A percentile compares a stretch with the other conserved stretches of the same genome.
phyloP scores from a whole-genome alignment of 768 basidiomycete species.

The Boletus pseudopeckii region DNA sequence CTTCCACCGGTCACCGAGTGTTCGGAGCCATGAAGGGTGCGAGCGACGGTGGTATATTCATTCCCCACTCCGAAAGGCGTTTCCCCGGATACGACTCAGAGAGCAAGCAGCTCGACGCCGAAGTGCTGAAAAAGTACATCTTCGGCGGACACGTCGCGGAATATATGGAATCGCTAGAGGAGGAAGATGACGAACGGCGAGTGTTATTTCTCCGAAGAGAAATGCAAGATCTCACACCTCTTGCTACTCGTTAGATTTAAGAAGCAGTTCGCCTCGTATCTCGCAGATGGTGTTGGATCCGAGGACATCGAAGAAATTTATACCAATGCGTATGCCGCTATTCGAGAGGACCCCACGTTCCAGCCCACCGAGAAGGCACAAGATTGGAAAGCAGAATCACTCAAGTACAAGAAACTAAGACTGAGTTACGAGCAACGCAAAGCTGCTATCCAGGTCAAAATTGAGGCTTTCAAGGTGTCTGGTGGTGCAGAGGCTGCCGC shows the following conservation, averaged over 20 bases:
- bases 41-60: conserved; percentile 94
- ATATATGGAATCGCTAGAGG: conserved; percentile 99
- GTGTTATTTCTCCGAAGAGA: conserved; percentile 18
- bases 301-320: conserved; percentile 98
- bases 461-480: conserved; percentile 82
- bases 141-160: conserved; percentile 96
- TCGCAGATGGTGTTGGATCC: conserved; percentile 91
- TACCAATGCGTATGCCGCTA: conserved; percentile 88
- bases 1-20: conserved; percentile 94
- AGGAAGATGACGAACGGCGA: conserved; percentile 97
- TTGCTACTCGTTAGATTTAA: conserved; percentile 65
- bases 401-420: conserved; percentile 64
- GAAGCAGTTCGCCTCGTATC: conserved; percentile 94
- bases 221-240: conserved; percentile 1
- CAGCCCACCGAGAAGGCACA: conserved; percentile 83
- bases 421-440: conserved; percentile 77
- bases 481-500: conserved; percentile 45
- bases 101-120: conserved; percentile 87
- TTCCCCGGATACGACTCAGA: conserved; percentile 98
- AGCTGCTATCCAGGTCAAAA: conserved; percentile 80
- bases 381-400: conserved; percentile 87
- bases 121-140: conserved; percentile 97
- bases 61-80: conserved; percentile 96
- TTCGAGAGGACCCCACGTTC: conserved; percentile 92
- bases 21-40: conserved; percentile 99